phyloP scores from a whole-genome alignment of 176 grass and related monocot genomes.

The Poa annua region DNA sequence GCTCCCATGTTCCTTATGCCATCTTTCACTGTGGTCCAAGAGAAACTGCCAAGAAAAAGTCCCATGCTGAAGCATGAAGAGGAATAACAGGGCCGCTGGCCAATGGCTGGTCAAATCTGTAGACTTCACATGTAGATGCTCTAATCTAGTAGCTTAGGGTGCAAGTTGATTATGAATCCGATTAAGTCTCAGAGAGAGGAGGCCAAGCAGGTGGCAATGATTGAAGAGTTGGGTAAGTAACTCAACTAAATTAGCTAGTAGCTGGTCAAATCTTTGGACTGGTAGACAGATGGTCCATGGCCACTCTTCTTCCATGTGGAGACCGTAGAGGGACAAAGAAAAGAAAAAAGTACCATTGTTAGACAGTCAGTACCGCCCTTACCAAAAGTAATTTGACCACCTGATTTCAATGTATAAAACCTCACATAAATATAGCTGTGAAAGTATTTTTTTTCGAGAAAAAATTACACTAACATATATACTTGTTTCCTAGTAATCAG shows the following conservation, averaged over 20 bases:
- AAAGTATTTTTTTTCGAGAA: too few relatives aligned
- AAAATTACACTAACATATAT: too few relatives aligned
- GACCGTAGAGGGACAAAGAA: neutral
- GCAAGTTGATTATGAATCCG: slow-evolving; percentile 21
- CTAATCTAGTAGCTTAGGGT: slow-evolving; percentile 1
- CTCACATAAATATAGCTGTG: neutral
- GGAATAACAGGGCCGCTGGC: neutral
- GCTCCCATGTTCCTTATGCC: slow-evolving; percentile 40
- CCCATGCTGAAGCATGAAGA: neutral
- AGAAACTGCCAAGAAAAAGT: slow-evolving; percentile 35
- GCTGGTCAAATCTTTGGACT: slow-evolving; percentile 38
- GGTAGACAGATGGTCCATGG: slow-evolving; percentile 50
- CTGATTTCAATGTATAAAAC: neutral
- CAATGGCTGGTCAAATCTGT: slow-evolving; percentile 33
- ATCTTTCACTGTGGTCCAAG: slow-evolving; percentile 32
- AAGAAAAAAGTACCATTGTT: neutral
- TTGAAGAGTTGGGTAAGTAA: neutral
- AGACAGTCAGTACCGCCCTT: neutral
- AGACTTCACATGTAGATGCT: slow-evolving; percentile 30
- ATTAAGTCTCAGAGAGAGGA: slow-evolving; percentile 16
- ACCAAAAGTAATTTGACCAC: neutral
- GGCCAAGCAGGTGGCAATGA: slow-evolving; percentile 38
- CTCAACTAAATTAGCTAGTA: neutral
- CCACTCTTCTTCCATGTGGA: slow-evolving; percentile 50
- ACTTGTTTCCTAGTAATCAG: too few relatives aligned